Evolutionary conservation across 176 grass and related monocot species (phyloP).

Genomic region (Ampelocalamus luodianensis): DNA sequence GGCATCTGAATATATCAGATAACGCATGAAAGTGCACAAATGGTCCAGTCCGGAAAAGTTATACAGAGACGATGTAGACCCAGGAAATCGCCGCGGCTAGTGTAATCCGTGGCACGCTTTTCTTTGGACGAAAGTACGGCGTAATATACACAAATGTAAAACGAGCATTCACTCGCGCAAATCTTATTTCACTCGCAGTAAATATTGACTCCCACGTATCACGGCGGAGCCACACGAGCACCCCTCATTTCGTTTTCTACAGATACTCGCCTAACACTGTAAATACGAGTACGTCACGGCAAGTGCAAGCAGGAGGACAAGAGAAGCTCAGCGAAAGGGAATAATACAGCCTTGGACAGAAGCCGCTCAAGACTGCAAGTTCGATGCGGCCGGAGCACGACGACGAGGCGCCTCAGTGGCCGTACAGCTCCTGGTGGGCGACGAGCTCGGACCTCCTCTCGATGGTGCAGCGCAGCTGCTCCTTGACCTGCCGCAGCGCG

Average conservation of each 20-base stretch:
- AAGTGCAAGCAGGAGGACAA: background rate
- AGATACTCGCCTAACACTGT: background rate
- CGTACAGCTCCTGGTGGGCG: slow-evolving; percentile 60
- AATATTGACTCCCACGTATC: background rate
- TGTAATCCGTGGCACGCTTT: background rate
- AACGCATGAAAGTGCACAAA: background rate
- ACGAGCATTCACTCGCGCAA: background rate
- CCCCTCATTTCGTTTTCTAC: slow-evolving; percentile 9
- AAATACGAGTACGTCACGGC: background rate
- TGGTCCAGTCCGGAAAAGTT: background rate
- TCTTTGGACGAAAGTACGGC: background rate
- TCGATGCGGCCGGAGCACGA: background rate
- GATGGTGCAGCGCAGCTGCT: slow-evolving; percentile 76
- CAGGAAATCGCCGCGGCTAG: background rate
- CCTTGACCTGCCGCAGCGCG: slow-evolving; percentile 84
- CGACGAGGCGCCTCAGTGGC: slow-evolving; percentile 31
- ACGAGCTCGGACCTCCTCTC: slow-evolving; percentile 54
- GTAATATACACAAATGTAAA: no score
- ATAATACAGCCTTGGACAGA: background rate
- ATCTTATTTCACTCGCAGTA: background rate
- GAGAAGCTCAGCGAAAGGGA: background rate
- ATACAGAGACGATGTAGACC: background rate
- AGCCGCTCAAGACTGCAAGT: background rate
- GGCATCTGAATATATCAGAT: background rate
- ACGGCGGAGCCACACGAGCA: background rate